Percentiles rank a stretch among this genome's conserved stretches.
These are phyloP conservation scores for Kodamaea leandrae DNA, from an alignment of 805 yeast species.

Conservation along the genomic window DNA sequence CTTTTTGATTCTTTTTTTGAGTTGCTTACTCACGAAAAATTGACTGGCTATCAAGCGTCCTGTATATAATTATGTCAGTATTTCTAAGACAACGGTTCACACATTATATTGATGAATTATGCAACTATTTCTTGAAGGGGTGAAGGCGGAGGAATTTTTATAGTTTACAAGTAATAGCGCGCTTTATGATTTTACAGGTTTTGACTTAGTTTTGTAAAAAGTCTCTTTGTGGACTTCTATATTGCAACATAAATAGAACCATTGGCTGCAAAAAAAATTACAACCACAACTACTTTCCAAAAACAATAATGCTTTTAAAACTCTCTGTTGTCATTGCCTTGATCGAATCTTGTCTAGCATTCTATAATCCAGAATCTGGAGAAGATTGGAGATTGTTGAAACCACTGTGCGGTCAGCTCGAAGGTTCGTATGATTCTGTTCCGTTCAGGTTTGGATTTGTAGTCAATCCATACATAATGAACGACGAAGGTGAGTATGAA, in stretches of 20 bases:
- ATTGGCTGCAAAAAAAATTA: neutral
- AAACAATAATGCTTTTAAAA: conserved; percentile 2
- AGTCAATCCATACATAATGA: conserved; percentile 25
- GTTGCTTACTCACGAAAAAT: conserved; percentile 1
- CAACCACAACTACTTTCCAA: neutral
- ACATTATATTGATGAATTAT: too few relatives aligned
- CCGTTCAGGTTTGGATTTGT: conserved; percentile 37
- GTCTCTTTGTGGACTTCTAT: neutral
- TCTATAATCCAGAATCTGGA: conserved; percentile 27
- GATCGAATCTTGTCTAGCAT: conserved; percentile 13
- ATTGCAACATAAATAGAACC: neutral
- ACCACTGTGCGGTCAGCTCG: conserved; percentile 18
- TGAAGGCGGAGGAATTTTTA: too few relatives aligned
- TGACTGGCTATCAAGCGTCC: neutral
- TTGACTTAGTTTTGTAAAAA: neutral
- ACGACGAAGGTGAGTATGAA: conserved; percentile 20
- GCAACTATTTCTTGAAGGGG: too few relatives aligned
- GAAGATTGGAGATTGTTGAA: conserved; percentile 35
- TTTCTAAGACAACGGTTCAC: too few relatives aligned
- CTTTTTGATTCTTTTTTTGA: conserved; percentile 1
- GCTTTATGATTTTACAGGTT: too few relatives aligned
- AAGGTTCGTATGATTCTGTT: conserved; percentile 24
- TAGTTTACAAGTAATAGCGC: too few relatives aligned
- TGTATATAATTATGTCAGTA: neutral
- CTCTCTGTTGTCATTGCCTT: conserved; percentile 1